A percentile compares a stretch with the other conserved stretches of the same genome.
These are phyloP conservation scores for Phytophthora megakarya DNA, from an alignment of 352 stramenopile species.

Conservation along the genomic window DNA sequence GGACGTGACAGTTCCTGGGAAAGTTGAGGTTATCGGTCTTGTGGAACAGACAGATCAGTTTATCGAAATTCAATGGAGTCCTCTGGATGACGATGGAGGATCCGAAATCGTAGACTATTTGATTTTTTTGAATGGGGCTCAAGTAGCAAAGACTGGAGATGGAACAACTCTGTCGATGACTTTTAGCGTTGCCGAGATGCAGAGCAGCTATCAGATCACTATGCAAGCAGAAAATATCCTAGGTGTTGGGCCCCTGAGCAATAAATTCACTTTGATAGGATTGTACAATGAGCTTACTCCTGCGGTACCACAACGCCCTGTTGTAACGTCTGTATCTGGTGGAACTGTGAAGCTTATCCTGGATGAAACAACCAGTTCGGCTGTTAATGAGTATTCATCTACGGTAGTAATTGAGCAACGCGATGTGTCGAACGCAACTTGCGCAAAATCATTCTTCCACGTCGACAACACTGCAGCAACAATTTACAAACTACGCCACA, in stretches of 20 bases:
- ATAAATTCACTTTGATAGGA: constrained; percentile 3
- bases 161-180: constrained; percentile 31
- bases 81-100: constrained; percentile 49
- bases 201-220: constrained; percentile 23
- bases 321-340: constrained; percentile 20
- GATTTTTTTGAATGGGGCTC: constrained; percentile 51
- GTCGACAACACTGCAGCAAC: constrained; percentile 21
- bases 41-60: constrained; percentile 32
- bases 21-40: constrained; percentile 34
- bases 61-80: constrained; percentile 55
- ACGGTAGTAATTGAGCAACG: constrained; percentile 44
- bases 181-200: constrained; percentile 18
- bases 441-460: constrained; percentile 18
- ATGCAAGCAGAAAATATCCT: constrained; percentile 48
- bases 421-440: constrained; percentile 23
- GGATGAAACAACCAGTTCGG: constrained; percentile 7
- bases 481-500: constrained; percentile 55
- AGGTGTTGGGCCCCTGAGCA: constrained; percentile 36
- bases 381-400: constrained; percentile 6
- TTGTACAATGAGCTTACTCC: not conserved
- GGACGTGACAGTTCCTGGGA: constrained; percentile 39
- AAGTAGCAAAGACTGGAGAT: constrained; percentile 24
- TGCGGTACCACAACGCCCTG: constrained; percentile 8
- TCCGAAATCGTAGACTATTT: constrained; percentile 41
- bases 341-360: constrained; percentile 31